A percentile compares a stretch with the other conserved stretches of the same genome.
phyloP scores from a whole-genome alignment of 2,329 filamentous ascomycete genomes.

The Fusarium torulosum region DNA sequence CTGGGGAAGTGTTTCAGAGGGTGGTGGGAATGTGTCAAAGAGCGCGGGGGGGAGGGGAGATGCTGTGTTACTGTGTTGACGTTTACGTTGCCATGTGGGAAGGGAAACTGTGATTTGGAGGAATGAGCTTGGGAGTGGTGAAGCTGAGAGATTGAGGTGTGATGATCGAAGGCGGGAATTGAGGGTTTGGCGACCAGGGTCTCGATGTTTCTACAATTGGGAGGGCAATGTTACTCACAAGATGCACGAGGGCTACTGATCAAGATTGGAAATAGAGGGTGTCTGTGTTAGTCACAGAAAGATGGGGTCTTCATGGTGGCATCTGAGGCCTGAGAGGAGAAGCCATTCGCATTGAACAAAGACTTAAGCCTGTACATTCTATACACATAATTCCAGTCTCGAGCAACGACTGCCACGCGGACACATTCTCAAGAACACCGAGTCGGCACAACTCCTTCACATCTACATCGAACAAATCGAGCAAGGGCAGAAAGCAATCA shows the following conservation, averaged over 20 bases:
- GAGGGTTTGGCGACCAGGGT: not conserved
- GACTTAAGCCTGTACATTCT: not conserved
- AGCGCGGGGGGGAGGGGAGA: not conserved
- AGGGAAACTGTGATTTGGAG: not conserved
- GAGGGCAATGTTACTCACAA: not conserved
- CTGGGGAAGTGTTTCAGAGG: conserved; percentile 31
- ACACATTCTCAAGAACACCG: not conserved
- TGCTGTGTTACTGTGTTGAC: conserved; percentile 14
- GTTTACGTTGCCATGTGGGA: conserved; percentile 20
- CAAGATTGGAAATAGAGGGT: too few species aligned
- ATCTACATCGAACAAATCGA: not conserved
- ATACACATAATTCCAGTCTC: not conserved
- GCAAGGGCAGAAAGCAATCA: not conserved
- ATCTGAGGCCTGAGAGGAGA: not conserved
- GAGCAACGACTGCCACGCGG: not conserved
- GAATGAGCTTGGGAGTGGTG: not conserved
- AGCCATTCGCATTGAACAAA: not conserved
- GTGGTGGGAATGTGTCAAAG: conserved; percentile 25
- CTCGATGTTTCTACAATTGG: not conserved
- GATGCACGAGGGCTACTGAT: not conserved
- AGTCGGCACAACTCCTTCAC: not conserved
- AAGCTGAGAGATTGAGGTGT: not conserved
- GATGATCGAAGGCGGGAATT: not conserved
- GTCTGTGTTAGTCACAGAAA: not conserved
- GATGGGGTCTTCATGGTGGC: not conserved